Evolutionary conservation across 2,329 filamentous ascomycete species (phyloP).

Genomic region (Aureobasidium sp.): DNA sequence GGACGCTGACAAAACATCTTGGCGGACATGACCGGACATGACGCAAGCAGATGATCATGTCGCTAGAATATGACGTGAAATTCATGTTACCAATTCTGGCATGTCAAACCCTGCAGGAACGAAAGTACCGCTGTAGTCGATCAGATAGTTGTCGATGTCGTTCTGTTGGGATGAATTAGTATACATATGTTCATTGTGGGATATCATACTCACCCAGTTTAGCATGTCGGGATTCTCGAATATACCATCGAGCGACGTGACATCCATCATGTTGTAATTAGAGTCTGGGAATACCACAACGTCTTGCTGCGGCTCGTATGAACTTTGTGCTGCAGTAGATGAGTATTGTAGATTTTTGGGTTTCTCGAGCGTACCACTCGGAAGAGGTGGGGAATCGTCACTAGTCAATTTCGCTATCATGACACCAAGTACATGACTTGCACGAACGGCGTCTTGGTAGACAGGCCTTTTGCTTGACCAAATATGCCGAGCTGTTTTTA

Average conservation of each 20-base stretch:
- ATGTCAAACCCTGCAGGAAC: background rate
- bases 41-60: background rate
- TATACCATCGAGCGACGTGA: slow-evolving; percentile 5
- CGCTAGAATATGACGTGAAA: background rate
- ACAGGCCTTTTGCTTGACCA: slow-evolving; percentile 9
- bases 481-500: background rate
- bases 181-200: background rate
- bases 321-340: background rate
- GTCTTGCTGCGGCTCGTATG: background rate
- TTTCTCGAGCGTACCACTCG: background rate
- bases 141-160: slow-evolving; percentile 15
- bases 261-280: background rate
- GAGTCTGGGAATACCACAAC: background rate
- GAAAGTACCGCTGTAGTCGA: slow-evolving; percentile 2
- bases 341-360: background rate
- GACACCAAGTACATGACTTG: slow-evolving; percentile 7
- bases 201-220: slow-evolving; percentile 8
- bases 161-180: background rate
- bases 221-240: slow-evolving; percentile 15
- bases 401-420: slow-evolving; percentile 12
- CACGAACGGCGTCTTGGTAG: slow-evolving; percentile 9
- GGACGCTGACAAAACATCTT: background rate
- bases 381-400: background rate
- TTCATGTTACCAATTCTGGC: background rate
- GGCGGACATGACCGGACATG: background rate